phyloP scores from a whole-genome alignment of 1,284 basidiomycete genomes.

The Cerrena zonata region DNA sequence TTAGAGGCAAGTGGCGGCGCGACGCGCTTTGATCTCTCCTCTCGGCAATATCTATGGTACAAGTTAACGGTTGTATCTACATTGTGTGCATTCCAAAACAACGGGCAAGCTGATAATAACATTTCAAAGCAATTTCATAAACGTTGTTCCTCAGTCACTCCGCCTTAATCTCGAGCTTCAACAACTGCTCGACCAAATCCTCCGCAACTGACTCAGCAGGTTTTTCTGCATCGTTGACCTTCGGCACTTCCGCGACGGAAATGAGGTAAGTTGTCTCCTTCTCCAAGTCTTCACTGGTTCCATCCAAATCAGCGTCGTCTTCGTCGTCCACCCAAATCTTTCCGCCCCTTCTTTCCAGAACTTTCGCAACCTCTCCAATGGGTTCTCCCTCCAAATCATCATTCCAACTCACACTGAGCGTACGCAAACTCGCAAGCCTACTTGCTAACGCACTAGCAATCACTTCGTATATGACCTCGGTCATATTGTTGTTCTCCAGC shows the following conservation, averaged over 20 bases:
- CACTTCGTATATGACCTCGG: constrained; percentile 61
- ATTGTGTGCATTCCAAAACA: too few species aligned
- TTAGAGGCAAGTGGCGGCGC: too few species aligned
- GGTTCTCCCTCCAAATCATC: constrained; percentile 73
- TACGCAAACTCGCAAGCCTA: constrained; percentile 53
- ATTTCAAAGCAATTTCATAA: too few species aligned
- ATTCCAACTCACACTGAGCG: constrained; percentile 84
- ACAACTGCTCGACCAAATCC: too few species aligned
- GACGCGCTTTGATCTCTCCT: too few species aligned
- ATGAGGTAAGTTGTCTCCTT: constrained; percentile 33
- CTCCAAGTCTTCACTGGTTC: constrained; percentile 52
- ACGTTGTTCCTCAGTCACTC: too few species aligned
- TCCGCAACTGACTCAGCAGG: too few species aligned
- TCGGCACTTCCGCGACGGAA: constrained; percentile 26
- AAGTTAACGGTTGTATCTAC: too few species aligned
- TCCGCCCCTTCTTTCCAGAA: constrained; percentile 65
- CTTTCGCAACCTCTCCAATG: constrained; percentile 58
- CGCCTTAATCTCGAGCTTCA: too few species aligned
- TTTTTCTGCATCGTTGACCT: constrained; percentile 37
- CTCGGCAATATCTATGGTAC: too few species aligned
- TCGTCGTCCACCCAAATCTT: constrained; percentile 58
- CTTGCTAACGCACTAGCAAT: constrained; percentile 63
- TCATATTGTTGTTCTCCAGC: constrained; percentile 88
- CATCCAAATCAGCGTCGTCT: constrained; percentile 78
- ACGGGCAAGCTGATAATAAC: too few species aligned